A percentile compares a stretch with the other conserved stretches of the same genome.
phyloP scores from a whole-genome alignment of 2,329 filamentous ascomycete genomes.

The Cladosporium colombiae region DNA sequence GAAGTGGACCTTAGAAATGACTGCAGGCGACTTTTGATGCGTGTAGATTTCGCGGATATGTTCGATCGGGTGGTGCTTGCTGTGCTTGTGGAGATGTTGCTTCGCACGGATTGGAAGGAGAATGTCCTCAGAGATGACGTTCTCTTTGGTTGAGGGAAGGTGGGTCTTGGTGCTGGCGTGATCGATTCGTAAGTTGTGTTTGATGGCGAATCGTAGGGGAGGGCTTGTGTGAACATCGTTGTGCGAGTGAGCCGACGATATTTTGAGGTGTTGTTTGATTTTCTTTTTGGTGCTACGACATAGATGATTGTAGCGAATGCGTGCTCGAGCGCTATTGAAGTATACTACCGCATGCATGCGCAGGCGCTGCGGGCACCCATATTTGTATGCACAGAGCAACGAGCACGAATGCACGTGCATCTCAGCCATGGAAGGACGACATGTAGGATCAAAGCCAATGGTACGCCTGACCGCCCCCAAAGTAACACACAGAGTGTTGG shows the following conservation, averaged over 20 bases:
- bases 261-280: neutral
- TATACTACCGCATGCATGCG: neutral
- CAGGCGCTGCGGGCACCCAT: neutral
- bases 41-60: neutral
- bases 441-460: conserved; percentile 5
- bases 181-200: neutral
- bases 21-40: neutral
- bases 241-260: neutral
- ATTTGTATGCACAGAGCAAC: neutral
- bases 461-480: conserved; percentile 1
- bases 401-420: neutral
- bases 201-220: neutral
- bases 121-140: neutral
- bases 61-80: neutral
- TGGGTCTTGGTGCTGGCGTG: neutral
- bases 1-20: neutral
- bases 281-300: neutral
- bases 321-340: neutral
- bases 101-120: neutral
- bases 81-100: conserved; percentile 3
- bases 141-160: neutral
- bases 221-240: neutral
- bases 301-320: neutral
- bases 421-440: conserved; percentile 4
- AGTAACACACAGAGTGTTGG: neutral